Evolutionary conservation across 352 stramenopile species (phyloP), one percentile per base, ranked within the genome.

Genomic region (Phytophthora cactorum): DNA sequence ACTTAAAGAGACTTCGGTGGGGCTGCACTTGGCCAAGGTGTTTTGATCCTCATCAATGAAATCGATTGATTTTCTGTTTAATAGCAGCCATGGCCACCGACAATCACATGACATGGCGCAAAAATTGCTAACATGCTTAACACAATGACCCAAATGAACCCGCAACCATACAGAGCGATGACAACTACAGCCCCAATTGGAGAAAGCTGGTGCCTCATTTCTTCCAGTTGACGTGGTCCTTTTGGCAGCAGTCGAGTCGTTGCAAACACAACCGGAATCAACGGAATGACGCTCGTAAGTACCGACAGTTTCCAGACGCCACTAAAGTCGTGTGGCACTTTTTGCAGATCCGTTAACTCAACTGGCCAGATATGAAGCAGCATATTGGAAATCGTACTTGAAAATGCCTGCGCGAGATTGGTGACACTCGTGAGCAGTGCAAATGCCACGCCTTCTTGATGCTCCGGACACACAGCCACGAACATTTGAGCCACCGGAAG

Each of bases 241-340:
- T 77, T 78, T 5, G 87, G 87, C 44, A 95, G 59, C 53, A 93
- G 53, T 2, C 46, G 76, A 25, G 62, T 65, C 2, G 87, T 78
- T 6, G 89, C 82, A 9, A 78, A 38, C 6, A 91, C n/a, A n/a
- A 93, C 63, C 9, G 72, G 72, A 11, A 77, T 57, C 53, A 79
- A 44, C 27, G 82, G 77, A 9, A 95, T 77, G 5, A 74, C 28
- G 34, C 75, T 81, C 3, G 87, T 91, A 31, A 95, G 73, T 8
- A 92, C 55, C 9, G 87, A 89, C 29, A 95, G 74, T 54, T 93
- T 93, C 87, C 87, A 95, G 12, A 95, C 81, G 12, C 87, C 87
- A 39, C 68, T 74, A n/a, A 76, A 88, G 31, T 89, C 53, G 17
- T 81, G 78, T 0, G 62, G 68, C 11, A 59, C 28, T n/a, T 52